A percentile compares a stretch with the other conserved stretches of the same genome.
Conservation (phyloP, 2,329 filamentous ascomycete species). For the Pseudogymnoascus sp. region DNA sequence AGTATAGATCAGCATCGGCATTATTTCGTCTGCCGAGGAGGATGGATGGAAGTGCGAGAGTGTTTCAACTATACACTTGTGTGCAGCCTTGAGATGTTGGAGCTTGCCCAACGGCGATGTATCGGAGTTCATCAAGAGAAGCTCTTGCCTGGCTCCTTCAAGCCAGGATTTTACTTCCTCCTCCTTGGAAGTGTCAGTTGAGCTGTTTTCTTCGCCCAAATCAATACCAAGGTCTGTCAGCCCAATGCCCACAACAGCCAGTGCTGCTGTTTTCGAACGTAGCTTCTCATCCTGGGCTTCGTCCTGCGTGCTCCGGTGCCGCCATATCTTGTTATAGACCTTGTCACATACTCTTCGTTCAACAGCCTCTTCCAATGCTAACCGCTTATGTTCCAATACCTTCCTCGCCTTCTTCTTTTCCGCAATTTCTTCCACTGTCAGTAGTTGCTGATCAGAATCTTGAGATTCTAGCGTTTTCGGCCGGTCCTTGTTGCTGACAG, state of each 20-base stretch:
- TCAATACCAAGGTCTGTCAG: constrained; percentile 77
- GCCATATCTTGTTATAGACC: constrained; percentile 81
- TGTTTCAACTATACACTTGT: constrained; percentile 92
- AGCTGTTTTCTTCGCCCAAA: constrained; percentile 47
- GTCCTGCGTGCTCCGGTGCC: constrained; percentile 84
- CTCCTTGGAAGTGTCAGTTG: constrained; percentile 48
- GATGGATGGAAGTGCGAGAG: constrained; percentile 59
- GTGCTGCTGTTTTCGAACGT: constrained; percentile 83
- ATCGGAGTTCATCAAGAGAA: constrained; percentile 77
- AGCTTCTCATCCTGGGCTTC: constrained; percentile 92
- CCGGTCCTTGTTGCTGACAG: constrained; percentile 46
- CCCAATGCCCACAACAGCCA: constrained; percentile 86
- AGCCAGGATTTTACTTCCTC: constrained; percentile 67
- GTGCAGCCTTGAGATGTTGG: constrained; percentile 75
- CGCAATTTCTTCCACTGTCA: constrained; percentile 77
- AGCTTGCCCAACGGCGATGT: constrained; percentile 87
- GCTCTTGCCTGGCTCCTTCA: constrained; percentile 58
- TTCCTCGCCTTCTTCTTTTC: constrained; percentile 71
- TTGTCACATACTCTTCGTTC: constrained; percentile 79
- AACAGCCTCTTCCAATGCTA: constrained; percentile 79
- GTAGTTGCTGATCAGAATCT: constrained; percentile 67
- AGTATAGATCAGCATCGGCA: constrained; percentile 93
- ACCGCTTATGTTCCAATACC: constrained; percentile 67
- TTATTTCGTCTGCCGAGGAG: constrained; percentile 92
- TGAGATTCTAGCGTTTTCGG: constrained; percentile 32